phyloP scores from a whole-genome alignment of 2,329 filamentous ascomycete species.

The Fusarium anthophilum region DNA sequence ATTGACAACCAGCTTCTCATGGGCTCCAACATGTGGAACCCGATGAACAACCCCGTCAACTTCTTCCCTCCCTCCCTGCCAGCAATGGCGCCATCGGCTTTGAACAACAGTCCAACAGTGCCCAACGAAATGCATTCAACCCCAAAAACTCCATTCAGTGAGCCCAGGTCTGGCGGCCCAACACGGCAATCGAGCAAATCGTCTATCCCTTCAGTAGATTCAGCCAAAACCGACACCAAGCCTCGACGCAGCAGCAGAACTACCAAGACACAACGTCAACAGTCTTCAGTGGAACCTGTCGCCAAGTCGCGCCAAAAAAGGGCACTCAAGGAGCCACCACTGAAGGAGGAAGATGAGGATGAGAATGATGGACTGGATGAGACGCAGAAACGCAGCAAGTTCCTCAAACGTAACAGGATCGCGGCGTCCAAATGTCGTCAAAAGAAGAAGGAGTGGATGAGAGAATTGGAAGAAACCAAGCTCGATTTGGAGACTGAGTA shows the following conservation, averaged over 20 bases:
- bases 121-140: conserved; percentile 15
- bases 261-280: background rate
- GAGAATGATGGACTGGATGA: conserved; percentile 21
- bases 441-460: conserved; percentile 68
- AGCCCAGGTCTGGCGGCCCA: background rate
- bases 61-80: background rate
- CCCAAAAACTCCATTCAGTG: background rate
- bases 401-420: conserved; percentile 75
- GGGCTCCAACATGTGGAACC: conserved; percentile 16
- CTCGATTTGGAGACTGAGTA: conserved; percentile 56
- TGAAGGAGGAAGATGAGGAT: conserved; percentile 31
- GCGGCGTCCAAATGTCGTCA: conserved; percentile 79
- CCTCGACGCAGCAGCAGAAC: background rate
- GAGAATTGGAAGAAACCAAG: conserved; percentile 59
- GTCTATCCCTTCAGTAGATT: conserved; percentile 18
- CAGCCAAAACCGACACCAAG: background rate
- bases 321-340: background rate
- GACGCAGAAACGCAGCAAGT: conserved; percentile 61
- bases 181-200: conserved; percentile 36
- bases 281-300: background rate
- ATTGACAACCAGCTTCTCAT: conserved; percentile 5
- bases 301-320: background rate
- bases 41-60: background rate
- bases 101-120: conserved; percentile 6
- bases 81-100: background rate